Percentiles rank a stretch among this genome's conserved stretches.
phyloP scores from a whole-genome alignment of 108 stramenopile species.

The Cyclotella kingstonii region DNA sequence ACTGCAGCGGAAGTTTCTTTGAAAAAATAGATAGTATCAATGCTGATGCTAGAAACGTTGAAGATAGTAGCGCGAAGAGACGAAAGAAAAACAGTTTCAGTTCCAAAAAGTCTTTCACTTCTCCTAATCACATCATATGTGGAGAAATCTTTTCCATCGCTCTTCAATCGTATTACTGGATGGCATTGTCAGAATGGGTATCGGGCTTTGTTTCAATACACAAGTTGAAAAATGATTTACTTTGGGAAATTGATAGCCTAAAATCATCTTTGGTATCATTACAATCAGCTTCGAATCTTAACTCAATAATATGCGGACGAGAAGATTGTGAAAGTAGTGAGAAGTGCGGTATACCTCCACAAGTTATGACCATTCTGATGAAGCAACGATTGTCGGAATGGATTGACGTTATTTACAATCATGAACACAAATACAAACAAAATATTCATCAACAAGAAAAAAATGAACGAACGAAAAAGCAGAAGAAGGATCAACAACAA shows the following conservation, averaged over 20 bases:
- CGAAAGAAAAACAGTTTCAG: conserved; percentile 1
- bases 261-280: too few relatives aligned
- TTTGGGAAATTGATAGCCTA: conserved; percentile 1
- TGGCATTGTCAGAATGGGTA: conserved; percentile 37
- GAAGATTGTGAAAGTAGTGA: too few relatives aligned
- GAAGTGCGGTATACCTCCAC: conserved; percentile 24
- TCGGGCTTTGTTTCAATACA: conserved; percentile 48
- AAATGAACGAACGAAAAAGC: not conserved
- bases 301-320: too few relatives aligned
- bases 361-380: conserved; percentile 51
- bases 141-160: conserved; percentile 34
- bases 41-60: too few relatives aligned
- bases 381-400: conserved; percentile 54
- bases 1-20: too few relatives aligned
- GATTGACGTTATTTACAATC: conserved; percentile 24
- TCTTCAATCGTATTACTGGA: conserved; percentile 32
- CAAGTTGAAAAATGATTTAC: conserved; percentile 21
- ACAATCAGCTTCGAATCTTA: too few relatives aligned
- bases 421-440: conserved; percentile 2
- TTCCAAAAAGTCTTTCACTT: too few relatives aligned
- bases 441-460: conserved; percentile 2
- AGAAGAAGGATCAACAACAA: conserved; percentile 3
- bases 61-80: not conserved
- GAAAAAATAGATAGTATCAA: too few relatives aligned
- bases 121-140: not conserved